These are phyloP conservation scores for Mortierella sp. DNA, from an alignment of 371 early-diverging fungal species.

Conservation along the genomic window DNA sequence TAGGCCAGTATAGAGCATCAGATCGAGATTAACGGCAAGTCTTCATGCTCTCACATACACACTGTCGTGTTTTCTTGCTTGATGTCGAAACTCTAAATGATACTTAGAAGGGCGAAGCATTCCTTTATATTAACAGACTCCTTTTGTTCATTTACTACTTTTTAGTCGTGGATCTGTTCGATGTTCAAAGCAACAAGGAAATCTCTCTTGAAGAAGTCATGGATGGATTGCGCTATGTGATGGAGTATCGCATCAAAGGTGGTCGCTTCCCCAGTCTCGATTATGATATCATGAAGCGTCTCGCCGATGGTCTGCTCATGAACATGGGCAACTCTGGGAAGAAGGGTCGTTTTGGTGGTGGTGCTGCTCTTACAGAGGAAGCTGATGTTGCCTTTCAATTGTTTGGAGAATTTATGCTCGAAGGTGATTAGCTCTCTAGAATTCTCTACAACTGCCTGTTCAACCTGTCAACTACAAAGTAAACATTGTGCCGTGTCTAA, in stretches of 20 bases:
- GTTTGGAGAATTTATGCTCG: constrained; percentile 96
- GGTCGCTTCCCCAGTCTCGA: constrained; percentile 90
- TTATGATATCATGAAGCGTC: constrained; percentile 82
- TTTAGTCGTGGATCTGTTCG: constrained; percentile 74
- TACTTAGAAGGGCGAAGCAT: not conserved
- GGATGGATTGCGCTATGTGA: constrained; percentile 92
- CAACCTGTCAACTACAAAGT: not conserved
- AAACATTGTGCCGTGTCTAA: not conserved
- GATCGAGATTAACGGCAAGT: constrained; percentile 57
- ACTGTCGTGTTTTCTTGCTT: not conserved
- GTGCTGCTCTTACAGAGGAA: constrained; percentile 72
- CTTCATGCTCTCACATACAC: not conserved
- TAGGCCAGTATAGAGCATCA: constrained; percentile 59
- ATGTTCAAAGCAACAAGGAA: constrained; percentile 77
- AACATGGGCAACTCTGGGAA: constrained; percentile 77
- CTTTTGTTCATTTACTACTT: not conserved
- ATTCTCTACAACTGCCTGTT: not conserved
- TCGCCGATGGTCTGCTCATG: constrained; percentile 87
- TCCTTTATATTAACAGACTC: not conserved
- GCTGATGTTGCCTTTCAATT: constrained; percentile 91
- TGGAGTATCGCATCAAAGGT: constrained; percentile 92
- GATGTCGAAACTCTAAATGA: not conserved
- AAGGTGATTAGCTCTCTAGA: constrained; percentile 61
- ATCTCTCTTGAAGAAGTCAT: constrained; percentile 90
- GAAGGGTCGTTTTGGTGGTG: constrained; percentile 73